These are phyloP conservation scores for Trichoderma virens DNA, from an alignment of 495 filamentous ascomycete species.

Conservation along the genomic window DNA sequence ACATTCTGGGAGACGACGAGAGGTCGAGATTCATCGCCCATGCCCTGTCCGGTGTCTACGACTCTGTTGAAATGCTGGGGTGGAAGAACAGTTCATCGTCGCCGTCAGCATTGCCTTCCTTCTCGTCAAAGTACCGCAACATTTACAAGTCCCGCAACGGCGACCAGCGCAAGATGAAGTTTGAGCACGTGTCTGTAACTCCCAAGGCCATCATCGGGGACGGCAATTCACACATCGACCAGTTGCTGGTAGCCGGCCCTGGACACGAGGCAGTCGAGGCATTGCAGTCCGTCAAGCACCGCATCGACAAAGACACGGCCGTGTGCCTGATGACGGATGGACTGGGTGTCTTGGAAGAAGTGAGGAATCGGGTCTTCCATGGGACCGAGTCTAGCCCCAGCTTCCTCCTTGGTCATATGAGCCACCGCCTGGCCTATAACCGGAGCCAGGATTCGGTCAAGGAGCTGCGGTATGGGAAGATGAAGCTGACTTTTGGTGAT, in stretches of 20 bases:
- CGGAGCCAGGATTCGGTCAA: constrained; percentile 48
- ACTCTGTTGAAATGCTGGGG: constrained; percentile 15
- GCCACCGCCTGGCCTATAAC: constrained; percentile 47
- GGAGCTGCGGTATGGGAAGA: constrained; percentile 45
- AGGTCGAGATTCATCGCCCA: constrained; percentile 45
- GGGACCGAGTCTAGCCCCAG: constrained; percentile 55
- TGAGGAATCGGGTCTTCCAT: constrained; percentile 61
- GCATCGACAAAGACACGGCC: constrained; percentile 65
- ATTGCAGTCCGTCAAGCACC: constrained; percentile 49
- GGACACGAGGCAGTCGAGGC: constrained; percentile 47
- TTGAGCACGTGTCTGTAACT: constrained; percentile 21
- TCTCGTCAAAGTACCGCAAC: neutral
- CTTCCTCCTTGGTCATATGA: constrained; percentile 67
- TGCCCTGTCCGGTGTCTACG: constrained; percentile 27
- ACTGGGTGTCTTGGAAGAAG: constrained; percentile 68
- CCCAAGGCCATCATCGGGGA: constrained; percentile 26
- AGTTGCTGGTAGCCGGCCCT: constrained; percentile 68
- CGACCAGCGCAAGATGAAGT: constrained; percentile 21
- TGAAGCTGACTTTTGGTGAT: constrained; percentile 17
- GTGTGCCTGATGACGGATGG: constrained; percentile 78
- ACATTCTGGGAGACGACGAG: constrained; percentile 44
- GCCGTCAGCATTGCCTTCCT: neutral
- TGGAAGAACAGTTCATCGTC: constrained; percentile 8
- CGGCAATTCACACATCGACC: constrained; percentile 49
- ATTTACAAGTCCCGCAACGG: constrained; percentile 12